phyloP scores from a whole-genome alignment of 148 eudicot species.

The Vaccinium myrtillus region DNA sequence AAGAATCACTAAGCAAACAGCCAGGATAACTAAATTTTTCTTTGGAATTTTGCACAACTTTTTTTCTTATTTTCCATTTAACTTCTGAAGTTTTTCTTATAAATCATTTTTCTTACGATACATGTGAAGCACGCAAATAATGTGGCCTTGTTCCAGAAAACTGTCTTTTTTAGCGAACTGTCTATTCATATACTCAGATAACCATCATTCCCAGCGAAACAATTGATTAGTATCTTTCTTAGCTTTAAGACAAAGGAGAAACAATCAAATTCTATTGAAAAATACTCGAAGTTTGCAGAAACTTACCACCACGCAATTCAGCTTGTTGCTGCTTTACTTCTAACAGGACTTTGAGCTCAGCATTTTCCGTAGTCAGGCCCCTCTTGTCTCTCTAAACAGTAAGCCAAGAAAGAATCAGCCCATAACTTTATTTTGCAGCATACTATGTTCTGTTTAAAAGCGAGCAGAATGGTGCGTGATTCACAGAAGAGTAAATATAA shows the following conservation, averaged over 20 bases:
- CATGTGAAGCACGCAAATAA: too few relatives aligned
- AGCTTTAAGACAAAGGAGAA: background rate
- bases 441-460: background rate
- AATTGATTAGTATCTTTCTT: background rate
- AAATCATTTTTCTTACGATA: too few relatives aligned
- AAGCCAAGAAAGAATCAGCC: background rate
- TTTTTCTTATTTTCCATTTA: too few relatives aligned
- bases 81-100: too few relatives aligned
- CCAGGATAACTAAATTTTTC: too few relatives aligned
- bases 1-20: too few relatives aligned
- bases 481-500: too few relatives aligned
- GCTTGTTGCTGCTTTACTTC: conserved; percentile 51
- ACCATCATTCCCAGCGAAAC: background rate
- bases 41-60: too few relatives aligned
- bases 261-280: background rate
- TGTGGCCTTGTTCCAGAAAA: too few relatives aligned
- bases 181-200: background rate
- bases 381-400: conserved; percentile 38
- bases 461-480: too few relatives aligned
- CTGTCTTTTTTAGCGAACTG: too few relatives aligned
- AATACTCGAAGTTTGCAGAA: background rate
- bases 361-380: conserved; percentile 33
- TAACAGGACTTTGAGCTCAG: conserved; percentile 37
- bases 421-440: background rate
- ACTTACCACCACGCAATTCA: conserved; percentile 52